Evolutionary conservation across 225 moss, liverwort and hornwort species (phyloP), one percentile per base, ranked within the genome.

Genomic region (Straminergon stramineum): DNA sequence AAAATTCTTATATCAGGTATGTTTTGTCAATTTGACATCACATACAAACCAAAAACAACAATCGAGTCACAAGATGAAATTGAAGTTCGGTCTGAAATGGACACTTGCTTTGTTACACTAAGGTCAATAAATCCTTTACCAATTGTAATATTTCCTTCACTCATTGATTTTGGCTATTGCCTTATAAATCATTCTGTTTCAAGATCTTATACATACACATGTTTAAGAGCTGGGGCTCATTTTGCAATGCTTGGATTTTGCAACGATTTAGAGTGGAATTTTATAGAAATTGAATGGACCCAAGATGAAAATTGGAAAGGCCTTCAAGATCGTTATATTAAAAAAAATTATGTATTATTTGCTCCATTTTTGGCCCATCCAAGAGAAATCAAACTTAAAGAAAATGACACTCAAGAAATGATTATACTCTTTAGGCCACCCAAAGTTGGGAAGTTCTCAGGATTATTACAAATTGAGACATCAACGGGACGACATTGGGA

Each of bases 81-180:
- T 51, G 89, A 86, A 62, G 88, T 99, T 73, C 91, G 26, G 75
- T 96, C 94, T 11, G 96, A 97, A 88, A 96, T 94, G 93, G 95
- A 97, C 76, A 92, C n/a, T 56, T 93, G 93, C 53, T 52, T 90
- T 23, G 51, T 99, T 9, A 77, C 74, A 65, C 78, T 99, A 10
- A 91, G 88, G 67, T 96, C 99, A 32, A 95, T 93, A 79, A 93
- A 99, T 89, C 96, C 96, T 70, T 86, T 95, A n/a, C 99, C 99
- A 19, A 89, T 27, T 7, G 93, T 97, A 11, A 68, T 84, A 69
- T 94, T 99, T 57, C 99, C 99, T 17, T 37, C 82, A 17, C 31
- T 86, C 79, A 88, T 99, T 37, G 96, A 99, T 71, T 91, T 96
- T 82, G 97, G 96, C 3, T 92, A 90, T 76, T 99, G 99, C 73